Conservation (phyloP, 2,329 filamentous ascomycete genomes). For the Xylariaceae sp. region DNA sequence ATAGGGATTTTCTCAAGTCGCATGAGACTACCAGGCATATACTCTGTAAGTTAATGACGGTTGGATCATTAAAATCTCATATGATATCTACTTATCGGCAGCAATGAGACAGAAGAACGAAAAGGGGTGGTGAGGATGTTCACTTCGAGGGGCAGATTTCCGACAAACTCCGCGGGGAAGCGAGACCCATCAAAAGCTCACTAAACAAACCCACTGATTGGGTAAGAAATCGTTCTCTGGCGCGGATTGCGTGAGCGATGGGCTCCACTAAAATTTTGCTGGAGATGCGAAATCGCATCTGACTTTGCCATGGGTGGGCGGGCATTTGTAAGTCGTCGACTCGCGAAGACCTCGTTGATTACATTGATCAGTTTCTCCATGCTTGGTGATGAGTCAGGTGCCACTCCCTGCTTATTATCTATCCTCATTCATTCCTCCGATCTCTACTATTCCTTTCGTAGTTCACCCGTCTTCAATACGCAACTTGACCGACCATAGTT, state of each 20-base stretch:
- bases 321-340: neutral
- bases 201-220: neutral
- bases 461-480: too few relatives aligned
- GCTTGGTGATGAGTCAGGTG: neutral
- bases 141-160: slow-evolving; percentile 8
- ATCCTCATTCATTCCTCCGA: too few relatives aligned
- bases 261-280: neutral
- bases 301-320: neutral
- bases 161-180: slow-evolving; percentile 13
- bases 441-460: too few relatives aligned
- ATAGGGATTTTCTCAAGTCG: too few relatives aligned
- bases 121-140: too few relatives aligned
- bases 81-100: too few relatives aligned
- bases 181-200: neutral
- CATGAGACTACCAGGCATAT: too few relatives aligned
- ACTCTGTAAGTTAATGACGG: too few relatives aligned
- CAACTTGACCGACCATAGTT: too few relatives aligned
- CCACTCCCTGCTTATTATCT: too few relatives aligned
- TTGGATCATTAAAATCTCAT: too few relatives aligned
- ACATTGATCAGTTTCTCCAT: neutral
- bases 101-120: neutral
- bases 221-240: too few relatives aligned
- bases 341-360: neutral
- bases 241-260: neutral
- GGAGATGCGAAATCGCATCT: neutral